Evolutionary conservation across 352 stramenopile species (phyloP).

Genomic region (Paralagenidium karlingii): DNA sequence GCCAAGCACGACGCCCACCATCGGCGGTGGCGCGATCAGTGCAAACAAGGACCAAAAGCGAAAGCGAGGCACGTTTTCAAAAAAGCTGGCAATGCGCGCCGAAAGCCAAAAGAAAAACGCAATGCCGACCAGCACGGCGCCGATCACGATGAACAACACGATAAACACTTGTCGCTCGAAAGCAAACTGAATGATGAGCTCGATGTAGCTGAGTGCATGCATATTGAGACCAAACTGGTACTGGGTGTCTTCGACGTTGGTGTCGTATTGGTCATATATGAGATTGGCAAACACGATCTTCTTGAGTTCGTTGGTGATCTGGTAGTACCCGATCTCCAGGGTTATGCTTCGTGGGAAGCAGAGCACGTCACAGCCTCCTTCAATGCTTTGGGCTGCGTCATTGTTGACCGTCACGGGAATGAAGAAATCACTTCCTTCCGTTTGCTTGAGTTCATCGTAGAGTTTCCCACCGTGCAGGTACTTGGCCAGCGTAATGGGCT

Average conservation of each 20-base stretch:
- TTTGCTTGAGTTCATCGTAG: slow-evolving; percentile 46
- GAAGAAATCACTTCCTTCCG: slow-evolving; percentile 83
- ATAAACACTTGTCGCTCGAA: slow-evolving; percentile 91
- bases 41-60: slow-evolving; percentile 87
- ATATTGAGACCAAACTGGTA: slow-evolving; percentile 91
- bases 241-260: slow-evolving; percentile 58
- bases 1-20: slow-evolving; percentile 81
- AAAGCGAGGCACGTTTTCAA: slow-evolving; percentile 86
- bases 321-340: slow-evolving; percentile 92
- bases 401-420: slow-evolving; percentile 90
- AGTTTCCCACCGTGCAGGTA: slow-evolving; percentile 68
- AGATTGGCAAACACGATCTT: slow-evolving; percentile 86
- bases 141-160: slow-evolving; percentile 89
- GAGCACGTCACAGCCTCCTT: slow-evolving; percentile 78
- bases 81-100: slow-evolving; percentile 81
- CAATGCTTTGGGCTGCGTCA: slow-evolving; percentile 44
- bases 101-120: slow-evolving; percentile 85
- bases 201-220: slow-evolving; percentile 90
- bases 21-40: slow-evolving; percentile 82
- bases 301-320: slow-evolving; percentile 84
- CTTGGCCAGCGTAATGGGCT: slow-evolving; percentile 83
- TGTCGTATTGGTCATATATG: slow-evolving; percentile 90
- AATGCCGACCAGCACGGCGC: slow-evolving; percentile 66
- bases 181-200: slow-evolving; percentile 94
- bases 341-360: slow-evolving; percentile 91